Base-by-base conservation (phyloP, 441 rosid genomes). In the Corymbia citriodora region DNA sequence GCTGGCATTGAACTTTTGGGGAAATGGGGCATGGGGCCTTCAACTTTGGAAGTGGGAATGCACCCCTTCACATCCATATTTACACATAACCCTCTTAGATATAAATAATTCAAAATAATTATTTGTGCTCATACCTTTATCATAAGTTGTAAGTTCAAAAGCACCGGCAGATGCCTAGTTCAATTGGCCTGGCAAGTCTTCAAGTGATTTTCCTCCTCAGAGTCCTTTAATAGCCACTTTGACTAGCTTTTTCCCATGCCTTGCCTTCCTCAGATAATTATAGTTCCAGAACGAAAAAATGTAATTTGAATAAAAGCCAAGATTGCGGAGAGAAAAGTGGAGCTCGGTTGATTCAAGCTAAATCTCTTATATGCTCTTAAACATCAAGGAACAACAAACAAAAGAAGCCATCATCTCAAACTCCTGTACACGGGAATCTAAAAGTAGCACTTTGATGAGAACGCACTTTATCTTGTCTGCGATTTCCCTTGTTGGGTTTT, bases 141-240 rank as follows among this genome's bases (percentile, higher is more conserved):
- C 45, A 27, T 14, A 79, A n/a, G 85, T 40, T 13, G 52, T 3
- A 52, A 74, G 50, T 79, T 45, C 85, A 79, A 79, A 74, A 7
- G 52, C 45, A 45, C 74, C 21, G 11, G 86, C 57, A 87, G 90
- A 91, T 92, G 92, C 90, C 90, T 88, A 79, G 91, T 87, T 45
- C 87, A 79, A 92, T 91, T 94, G 91, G 90, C 91, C 81, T 33
- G 27, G 55, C 70, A 53, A 15, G 87, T 36, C 70, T 89, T 52
- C 90, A 15, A 88, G 92, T 93, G 93, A 89, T 91, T 92, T 94
- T 93, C 92, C 90, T 89, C 89, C 89, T 92, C 95, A 91, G 72
- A 88, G 49, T 92, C 93, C 79, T 90, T 90, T 89, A 70, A 68
- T 88, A 57, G 70, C 81, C 87, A 81, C 90, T 87, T 91, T 70